Evolutionary conservation across 331 rosid species (phyloP), one percentile per base, ranked within the genome.

Genomic region (Rosa hybrid): DNA sequence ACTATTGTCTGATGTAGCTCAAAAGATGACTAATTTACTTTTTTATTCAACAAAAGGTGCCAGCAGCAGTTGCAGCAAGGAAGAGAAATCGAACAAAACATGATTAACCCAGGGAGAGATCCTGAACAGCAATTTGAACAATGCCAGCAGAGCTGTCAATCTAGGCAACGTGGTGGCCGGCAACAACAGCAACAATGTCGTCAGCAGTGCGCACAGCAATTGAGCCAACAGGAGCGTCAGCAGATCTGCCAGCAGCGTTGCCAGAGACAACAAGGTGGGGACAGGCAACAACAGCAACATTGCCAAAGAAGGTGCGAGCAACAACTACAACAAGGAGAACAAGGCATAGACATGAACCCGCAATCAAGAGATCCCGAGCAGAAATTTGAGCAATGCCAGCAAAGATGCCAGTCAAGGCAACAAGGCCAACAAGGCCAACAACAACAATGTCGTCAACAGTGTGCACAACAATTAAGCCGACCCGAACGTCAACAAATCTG

Each of bases 71-170:
- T 67, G 8, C 16, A 39, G 8, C 73, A 38, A 67, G 30, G 12
- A 7, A 0, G 1, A 57, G 71, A 67, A 41, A 67, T 34, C 71
- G 30, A n/a, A 8, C 27, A 20, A n/a, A 23, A 57, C 64, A n/a
- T 51, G 8, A 57, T 51, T 18, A 57, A 62, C 68, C 68, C 68
- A 16, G 3, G 0, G 2, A 57, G 71, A 67, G 71, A 67, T 34
- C 71, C 71, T 10, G 13, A 67, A 5, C 12, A 67, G 23, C 3
- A 10, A 38, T 39, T 71, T 3, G 75, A 71, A 42, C 69, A 75
- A 42, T 75, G 78, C 48, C 44, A 75, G 54, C 70, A 59, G n/a
- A 6, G 70, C 3, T 79, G 87, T 45, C 63, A 83, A 8, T 7
- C 46, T 3, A 13, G 60, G 34, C 27, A 34, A 25, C 56, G 4